These are phyloP conservation scores for Sporothrix pseudoabietina DNA, from an alignment of 2,329 filamentous ascomycete species.

Conservation along the genomic window DNA sequence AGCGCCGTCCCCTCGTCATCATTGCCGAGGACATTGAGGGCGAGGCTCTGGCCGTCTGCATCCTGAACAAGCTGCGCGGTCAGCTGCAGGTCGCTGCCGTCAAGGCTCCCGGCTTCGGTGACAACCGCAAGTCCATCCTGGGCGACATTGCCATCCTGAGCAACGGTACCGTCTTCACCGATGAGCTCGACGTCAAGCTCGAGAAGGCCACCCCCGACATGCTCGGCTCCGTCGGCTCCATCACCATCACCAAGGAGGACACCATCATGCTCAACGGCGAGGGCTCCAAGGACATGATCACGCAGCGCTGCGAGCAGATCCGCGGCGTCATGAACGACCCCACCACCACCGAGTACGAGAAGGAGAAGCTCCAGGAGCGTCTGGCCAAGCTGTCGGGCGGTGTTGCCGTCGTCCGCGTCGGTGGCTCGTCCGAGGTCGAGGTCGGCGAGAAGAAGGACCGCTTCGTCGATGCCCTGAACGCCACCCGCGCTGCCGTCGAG, in stretches of 20 bases:
- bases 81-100: slow-evolving; percentile 98
- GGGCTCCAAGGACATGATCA: slow-evolving; percentile 88
- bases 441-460: slow-evolving; percentile 99
- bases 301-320: slow-evolving; percentile 98
- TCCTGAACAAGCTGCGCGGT: slow-evolving; percentile 99
- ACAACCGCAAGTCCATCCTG: slow-evolving; percentile 99
- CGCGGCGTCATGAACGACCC: slow-evolving; percentile 94
- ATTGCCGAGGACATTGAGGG: slow-evolving; percentile 99
- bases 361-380: slow-evolving; percentile 99
- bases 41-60: slow-evolving; percentile 97
- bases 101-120: slow-evolving; percentile 98
- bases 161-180: slow-evolving; percentile 95
- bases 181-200: slow-evolving; percentile 98
- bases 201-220: slow-evolving; percentile 96
- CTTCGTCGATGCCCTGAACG: slow-evolving; percentile 97
- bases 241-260: slow-evolving; percentile 99
- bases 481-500: slow-evolving; percentile 96
- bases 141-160: slow-evolving; percentile 94
- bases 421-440: slow-evolving; percentile 95
- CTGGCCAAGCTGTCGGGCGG: slow-evolving; percentile 98
- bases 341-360: slow-evolving; percentile 97
- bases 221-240: slow-evolving; percentile 95
- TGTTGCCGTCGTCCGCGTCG: slow-evolving; percentile 99
- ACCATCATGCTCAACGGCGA: slow-evolving; percentile 98
- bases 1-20: slow-evolving; percentile 93